Conservation (phyloP, 352 stramenopile genomes). For the Phytophthora rubi region DNA sequence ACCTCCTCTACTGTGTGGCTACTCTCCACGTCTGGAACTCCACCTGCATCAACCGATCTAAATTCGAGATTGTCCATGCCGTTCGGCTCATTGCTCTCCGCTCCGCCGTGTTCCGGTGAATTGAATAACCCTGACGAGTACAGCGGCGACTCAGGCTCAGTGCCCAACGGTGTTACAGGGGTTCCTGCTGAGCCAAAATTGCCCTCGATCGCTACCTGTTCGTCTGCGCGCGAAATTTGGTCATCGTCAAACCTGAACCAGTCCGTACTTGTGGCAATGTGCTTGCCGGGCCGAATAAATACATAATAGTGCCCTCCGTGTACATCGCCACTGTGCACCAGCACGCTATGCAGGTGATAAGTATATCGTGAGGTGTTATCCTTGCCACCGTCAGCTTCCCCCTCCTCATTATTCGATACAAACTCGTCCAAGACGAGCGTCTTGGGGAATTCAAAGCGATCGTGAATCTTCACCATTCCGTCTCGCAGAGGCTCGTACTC, state of each 20-base stretch:
- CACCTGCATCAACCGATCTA: slow-evolving; percentile 42
- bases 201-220: slow-evolving; percentile 74
- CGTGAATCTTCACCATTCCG: slow-evolving; percentile 91
- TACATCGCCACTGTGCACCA: slow-evolving; percentile 88
- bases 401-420: slow-evolving; percentile 15
- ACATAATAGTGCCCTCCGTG: slow-evolving; percentile 91
- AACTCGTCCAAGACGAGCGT: slow-evolving; percentile 80
- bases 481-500: slow-evolving; percentile 89
- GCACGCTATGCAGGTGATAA: slow-evolving; percentile 86
- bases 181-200: slow-evolving; percentile 69
- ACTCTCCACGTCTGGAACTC: slow-evolving; percentile 14
- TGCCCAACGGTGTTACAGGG: slow-evolving; percentile 23
- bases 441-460: slow-evolving; percentile 88
- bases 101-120: slow-evolving; percentile 47
- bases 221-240: slow-evolving; percentile 78
- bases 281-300: slow-evolving; percentile 83
- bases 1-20: slow-evolving; percentile 32
- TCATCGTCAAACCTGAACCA: slow-evolving; percentile 91
- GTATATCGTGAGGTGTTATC: slow-evolving; percentile 41
- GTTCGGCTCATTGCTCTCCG: slow-evolving; percentile 27
- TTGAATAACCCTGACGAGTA: slow-evolving; percentile 60
- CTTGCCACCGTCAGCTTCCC: slow-evolving; percentile 1
- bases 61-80: slow-evolving; percentile 49
- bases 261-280: slow-evolving; percentile 62
- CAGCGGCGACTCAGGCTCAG: slow-evolving; percentile 49